Percentiles rank a stretch among this genome's conserved stretches.
These are phyloP conservation scores for Alternaria metachromatica DNA, from an alignment of 2,329 filamentous ascomycete genomes.

Conservation along the genomic window DNA sequence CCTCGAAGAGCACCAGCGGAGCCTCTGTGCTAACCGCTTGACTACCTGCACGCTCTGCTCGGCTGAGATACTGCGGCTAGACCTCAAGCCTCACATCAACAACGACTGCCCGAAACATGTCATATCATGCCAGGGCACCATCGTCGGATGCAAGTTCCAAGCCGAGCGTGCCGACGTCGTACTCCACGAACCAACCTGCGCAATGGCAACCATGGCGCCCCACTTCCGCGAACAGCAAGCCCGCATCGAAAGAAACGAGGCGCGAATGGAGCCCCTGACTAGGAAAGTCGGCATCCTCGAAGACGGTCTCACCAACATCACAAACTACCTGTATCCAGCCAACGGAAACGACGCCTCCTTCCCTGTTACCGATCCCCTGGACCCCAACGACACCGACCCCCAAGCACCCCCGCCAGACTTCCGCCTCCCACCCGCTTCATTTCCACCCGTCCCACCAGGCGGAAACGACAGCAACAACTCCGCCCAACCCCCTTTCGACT, in stretches of 20 bases:
- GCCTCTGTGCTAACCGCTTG: conserved; percentile 59
- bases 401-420: conserved; percentile 48
- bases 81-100: conserved; percentile 51
- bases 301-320: conserved; percentile 52
- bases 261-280: conserved; percentile 50
- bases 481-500: conserved; percentile 51
- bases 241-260: conserved; percentile 53
- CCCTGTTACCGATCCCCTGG: conserved; percentile 43
- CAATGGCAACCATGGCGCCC: conserved; percentile 56
- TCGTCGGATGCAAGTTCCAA: conserved; percentile 52
- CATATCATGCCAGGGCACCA: conserved; percentile 52
- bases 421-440: conserved; percentile 42
- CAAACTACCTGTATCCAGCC: conserved; percentile 50
- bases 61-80: conserved; percentile 49
- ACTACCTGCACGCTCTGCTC: conserved; percentile 53
- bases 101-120: conserved; percentile 52
- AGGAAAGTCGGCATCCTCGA: conserved; percentile 56
- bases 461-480: conserved; percentile 28
- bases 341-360: conserved; percentile 40
- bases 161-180: conserved; percentile 50
- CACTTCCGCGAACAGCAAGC: conserved; percentile 53
- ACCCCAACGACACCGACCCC: conserved; percentile 40
- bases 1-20: conserved; percentile 58
- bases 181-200: conserved; percentile 51
- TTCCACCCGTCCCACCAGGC: conserved; percentile 35